These are phyloP conservation scores for Trichoderma sp. DNA, from an alignment of 2,329 filamentous ascomycete genomes.

Conservation along the genomic window DNA sequence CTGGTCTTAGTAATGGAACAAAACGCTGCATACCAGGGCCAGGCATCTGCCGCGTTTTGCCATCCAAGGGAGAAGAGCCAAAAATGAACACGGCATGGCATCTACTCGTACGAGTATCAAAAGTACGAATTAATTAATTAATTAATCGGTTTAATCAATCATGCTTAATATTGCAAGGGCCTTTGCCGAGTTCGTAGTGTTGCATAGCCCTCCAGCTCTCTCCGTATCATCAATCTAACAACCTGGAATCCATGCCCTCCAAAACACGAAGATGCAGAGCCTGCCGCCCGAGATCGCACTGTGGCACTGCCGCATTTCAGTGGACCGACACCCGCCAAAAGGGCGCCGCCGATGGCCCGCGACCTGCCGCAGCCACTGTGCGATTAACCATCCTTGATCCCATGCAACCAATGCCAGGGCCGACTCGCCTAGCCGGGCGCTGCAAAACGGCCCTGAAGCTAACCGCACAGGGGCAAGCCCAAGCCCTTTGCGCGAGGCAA, in stretches of 20 bases:
- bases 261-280: neutral
- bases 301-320: neutral
- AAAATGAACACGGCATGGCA: neutral
- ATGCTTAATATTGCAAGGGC: neutral
- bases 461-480: slow-evolving; percentile 23
- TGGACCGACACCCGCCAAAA: neutral
- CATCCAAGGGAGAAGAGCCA: neutral
- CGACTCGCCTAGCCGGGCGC: slow-evolving; percentile 4
- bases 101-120: neutral
- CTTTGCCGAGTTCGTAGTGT: neutral
- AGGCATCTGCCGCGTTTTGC: neutral
- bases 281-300: neutral
- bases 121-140: neutral
- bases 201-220: neutral
- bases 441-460: slow-evolving; percentile 24
- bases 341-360: slow-evolving; percentile 12
- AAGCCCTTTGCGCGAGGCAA: slow-evolving; percentile 17
- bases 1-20: neutral
- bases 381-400: neutral
- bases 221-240: neutral
- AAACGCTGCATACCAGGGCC: neutral
- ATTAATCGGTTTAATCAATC: neutral
- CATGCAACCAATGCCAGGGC: neutral
- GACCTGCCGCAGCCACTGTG: neutral
- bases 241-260: neutral